Evolutionary conservation across 768 basidiomycete species (phyloP).

Genomic region (Collybia nuda): DNA sequence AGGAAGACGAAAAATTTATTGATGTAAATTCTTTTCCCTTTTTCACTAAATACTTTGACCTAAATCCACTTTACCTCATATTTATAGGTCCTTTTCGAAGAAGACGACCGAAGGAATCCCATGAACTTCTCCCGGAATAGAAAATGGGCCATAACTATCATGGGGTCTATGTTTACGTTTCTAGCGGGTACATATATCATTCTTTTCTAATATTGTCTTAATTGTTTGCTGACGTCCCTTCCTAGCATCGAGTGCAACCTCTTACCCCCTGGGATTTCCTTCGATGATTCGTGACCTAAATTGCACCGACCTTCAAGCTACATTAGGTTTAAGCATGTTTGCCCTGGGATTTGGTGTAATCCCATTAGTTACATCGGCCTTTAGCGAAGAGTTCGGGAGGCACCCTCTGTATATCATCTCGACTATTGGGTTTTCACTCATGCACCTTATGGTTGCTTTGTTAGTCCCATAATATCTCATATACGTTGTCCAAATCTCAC

Average conservation of each 20-base stretch:
- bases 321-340: slow-evolving; percentile 51
- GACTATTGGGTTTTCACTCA: slow-evolving; percentile 44
- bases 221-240: not conserved
- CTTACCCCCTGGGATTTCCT: slow-evolving; percentile 55
- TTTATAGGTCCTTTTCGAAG: slow-evolving; percentile 22
- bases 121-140: slow-evolving; percentile 17
- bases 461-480: slow-evolving; percentile 35
- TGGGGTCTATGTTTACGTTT: slow-evolving; percentile 47
- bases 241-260: slow-evolving; percentile 47
- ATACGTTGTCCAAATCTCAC: too few species aligned
- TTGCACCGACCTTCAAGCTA: slow-evolving; percentile 45
- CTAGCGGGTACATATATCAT: slow-evolving; percentile 37
- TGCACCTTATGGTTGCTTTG: slow-evolving; percentile 50
- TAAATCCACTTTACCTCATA: too few species aligned
- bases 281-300: slow-evolving; percentile 55
- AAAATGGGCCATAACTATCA: slow-evolving; percentile 32
- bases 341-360: slow-evolving; percentile 61
- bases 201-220: not conserved
- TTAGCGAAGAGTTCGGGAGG: slow-evolving; percentile 74
- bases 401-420: slow-evolving; percentile 60
- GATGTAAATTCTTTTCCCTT: too few species aligned
- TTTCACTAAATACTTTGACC: too few species aligned
- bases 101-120: slow-evolving; percentile 23
- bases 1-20: too few species aligned
- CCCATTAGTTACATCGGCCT: slow-evolving; percentile 69